Evolutionary conservation across 129 eudicot genomes (phyloP).

Genomic region (Logfia minima): DNA sequence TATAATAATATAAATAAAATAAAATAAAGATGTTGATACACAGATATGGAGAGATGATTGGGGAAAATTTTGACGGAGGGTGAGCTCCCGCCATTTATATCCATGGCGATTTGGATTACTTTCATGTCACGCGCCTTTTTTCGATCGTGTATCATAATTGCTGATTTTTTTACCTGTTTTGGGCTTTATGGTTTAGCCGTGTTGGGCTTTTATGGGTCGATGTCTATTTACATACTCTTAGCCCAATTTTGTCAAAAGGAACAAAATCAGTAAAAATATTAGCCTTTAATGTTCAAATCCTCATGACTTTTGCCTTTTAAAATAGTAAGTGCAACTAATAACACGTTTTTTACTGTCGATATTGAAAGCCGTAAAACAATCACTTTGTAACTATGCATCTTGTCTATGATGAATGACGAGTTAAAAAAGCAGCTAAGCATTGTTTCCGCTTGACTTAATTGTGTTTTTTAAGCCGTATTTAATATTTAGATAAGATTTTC

Average conservation of each 20-base stretch:
- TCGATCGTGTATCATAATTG: not conserved
- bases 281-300: too few species aligned
- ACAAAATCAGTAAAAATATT: not conserved
- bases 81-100: constrained; percentile 53
- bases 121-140: constrained; percentile 20
- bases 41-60: constrained; percentile 15
- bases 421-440: too few species aligned
- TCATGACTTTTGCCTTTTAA: too few species aligned
- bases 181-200: not conserved
- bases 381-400: too few species aligned
- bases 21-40: not conserved
- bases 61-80: constrained; percentile 24
- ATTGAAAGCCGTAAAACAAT: too few species aligned
- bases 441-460: too few species aligned
- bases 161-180: not conserved
- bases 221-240: too few species aligned
- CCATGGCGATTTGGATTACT: constrained; percentile 2
- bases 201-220: constrained; percentile 1
- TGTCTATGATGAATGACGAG: too few species aligned
- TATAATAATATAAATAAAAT: too few species aligned
- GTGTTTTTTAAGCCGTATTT: too few species aligned
- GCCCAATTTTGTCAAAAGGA: not conserved
- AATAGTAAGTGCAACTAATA: not conserved
- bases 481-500: too few species aligned
- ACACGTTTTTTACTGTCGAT: too few species aligned